Evolutionary conservation across 1,139 yeast species (phyloP), one percentile per base, ranked within the genome.

Genomic region (Saccharomyces hybrid): DNA sequence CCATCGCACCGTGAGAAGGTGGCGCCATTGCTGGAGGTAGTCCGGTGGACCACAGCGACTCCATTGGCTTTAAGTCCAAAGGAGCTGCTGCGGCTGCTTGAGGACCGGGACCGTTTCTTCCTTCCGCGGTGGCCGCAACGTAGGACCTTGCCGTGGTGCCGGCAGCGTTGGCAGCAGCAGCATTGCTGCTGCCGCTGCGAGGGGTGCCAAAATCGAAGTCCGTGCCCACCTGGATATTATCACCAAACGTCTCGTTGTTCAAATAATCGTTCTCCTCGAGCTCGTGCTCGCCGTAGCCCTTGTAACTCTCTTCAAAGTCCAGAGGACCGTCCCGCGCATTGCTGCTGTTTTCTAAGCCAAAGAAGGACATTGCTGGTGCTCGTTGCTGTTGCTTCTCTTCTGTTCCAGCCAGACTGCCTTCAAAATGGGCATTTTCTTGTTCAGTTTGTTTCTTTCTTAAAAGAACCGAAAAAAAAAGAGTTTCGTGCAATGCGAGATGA

Each of bases 181-280:
- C 68, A 9, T 76, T 71, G 9, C 76, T 71, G 9, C 78, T 68
- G 31, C 52, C 46, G n/a, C 25, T 48, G 34, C 31, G 57, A 5
- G 60, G 62, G 52, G 67, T 69, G 9, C 88, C 88, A 70, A 90
- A 89, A 69, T 84, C 83, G 68, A 88, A 89, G 66, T 88, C 93
- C 57, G 82, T 80, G 51, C 89, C 86, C 50, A 85, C 71, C 5
- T 76, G 78, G 6, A 78, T 74, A 54, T 73, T 76, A 50, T 74
- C 78, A 49, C 97, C 97, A 73, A 91, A 91, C 0, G 98, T 91
- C 66, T 88, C 96, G 58, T 84, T 87, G 68, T 91, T 91, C 64
- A 88, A 76, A 53, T 84, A 90, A 68, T 90, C 97, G 56, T 85
- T 90, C 38, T 81, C 84, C 60, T 86, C 95, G 49, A 78, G 79